A percentile compares a stretch with the other conserved stretches of the same genome.
These are phyloP conservation scores for Colletotrichum somersetense DNA, from an alignment of 2,329 filamentous ascomycete species.

Conservation along the genomic window DNA sequence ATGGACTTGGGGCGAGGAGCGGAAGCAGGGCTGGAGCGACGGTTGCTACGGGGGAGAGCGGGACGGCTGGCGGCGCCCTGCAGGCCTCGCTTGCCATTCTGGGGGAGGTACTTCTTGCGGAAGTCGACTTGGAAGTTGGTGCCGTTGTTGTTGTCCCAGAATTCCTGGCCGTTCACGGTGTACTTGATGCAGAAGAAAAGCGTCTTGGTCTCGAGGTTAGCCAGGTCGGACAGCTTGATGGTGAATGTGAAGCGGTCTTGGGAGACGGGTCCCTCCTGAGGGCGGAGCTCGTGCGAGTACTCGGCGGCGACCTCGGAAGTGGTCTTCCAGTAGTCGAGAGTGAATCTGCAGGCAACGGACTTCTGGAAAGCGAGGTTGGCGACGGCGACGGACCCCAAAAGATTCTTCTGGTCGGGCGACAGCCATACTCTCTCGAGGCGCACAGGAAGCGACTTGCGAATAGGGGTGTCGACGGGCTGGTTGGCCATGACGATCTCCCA, in stretches of 20 bases:
- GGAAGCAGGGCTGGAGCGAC: constrained; percentile 57
- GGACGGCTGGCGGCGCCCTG: constrained; percentile 65
- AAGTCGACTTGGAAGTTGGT: constrained; percentile 97
- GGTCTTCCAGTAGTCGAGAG: constrained; percentile 98
- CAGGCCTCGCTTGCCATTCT: constrained; percentile 68
- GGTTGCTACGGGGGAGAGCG: constrained; percentile 75
- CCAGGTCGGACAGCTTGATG: constrained; percentile 91
- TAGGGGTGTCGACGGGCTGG: constrained; percentile 66
- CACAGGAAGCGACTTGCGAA: constrained; percentile 76
- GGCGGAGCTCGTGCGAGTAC: constrained; percentile 73
- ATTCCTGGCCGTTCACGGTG: constrained; percentile 83
- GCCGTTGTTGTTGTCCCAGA: constrained; percentile 92
- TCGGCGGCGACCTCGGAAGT: constrained; percentile 95
- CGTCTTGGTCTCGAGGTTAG: constrained; percentile 92
- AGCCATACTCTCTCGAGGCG: constrained; percentile 88
- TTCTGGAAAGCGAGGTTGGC: constrained; percentile 94
- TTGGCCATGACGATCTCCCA: constrained; percentile 91
- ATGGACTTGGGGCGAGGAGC: constrained; percentile 66
- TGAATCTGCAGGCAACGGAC: constrained; percentile 90
- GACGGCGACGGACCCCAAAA: constrained; percentile 87
- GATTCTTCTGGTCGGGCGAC: constrained; percentile 86
- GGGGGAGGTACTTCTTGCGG: constrained; percentile 78
- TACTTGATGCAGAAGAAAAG: constrained; percentile 94
- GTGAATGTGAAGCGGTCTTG: constrained; percentile 94
- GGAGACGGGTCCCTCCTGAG: constrained; percentile 61